Evolutionary conservation across 768 basidiomycete genomes (phyloP), one percentile per base, ranked within the genome.

Genomic region (Pleurotus tuoliensis): DNA sequence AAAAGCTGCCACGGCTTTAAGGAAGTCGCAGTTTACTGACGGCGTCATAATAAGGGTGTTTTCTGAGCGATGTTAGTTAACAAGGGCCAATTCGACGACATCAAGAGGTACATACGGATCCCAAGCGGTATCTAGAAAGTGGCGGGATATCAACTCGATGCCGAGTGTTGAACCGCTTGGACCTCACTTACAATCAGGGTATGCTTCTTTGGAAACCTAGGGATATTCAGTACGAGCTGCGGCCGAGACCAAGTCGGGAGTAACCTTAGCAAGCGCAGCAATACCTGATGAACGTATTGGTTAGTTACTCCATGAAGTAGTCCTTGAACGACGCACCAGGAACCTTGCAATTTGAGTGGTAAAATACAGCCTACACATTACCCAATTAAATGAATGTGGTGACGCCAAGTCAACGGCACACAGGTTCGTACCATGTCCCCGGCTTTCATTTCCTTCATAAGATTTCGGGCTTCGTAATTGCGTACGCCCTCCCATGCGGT

Each of bases 401-500:
- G 4, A 37, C 41, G 18, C 25, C 2, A 39, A 34, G 49, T 16
- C 39, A 56, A 9, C 27, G 44, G 24, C n/a, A 47, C 34, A 55
- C 45, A 37, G 39, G 55, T 34, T 34, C 73, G 13, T 30, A 88
- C 91, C 75, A 88, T 82, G 66, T 93, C 90, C 41, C 87, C 88
- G 15, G 79, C 64, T 58, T 74, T 75, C 91, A 92, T 93, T 65
- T 84, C 82, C 67, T 85, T 88, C 86, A 93, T 92, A 59, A 91
- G 65, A 67, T 92, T 92, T 58, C 86, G 77, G 5, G 91, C 91
- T 68, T 91, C 88, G 61, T 86, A 86, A 62, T 91, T 92, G 37
- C 91, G 76, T 18, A 93, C 91, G n/a, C 91, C 91, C 64, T 92
- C 91, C 91, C 91, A 93, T 34, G 90, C 75, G 0, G 90, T 90